Percentiles rank a stretch among this genome's conserved stretches.
phyloP scores from a whole-genome alignment of 2,329 filamentous ascomycete genomes.

The Ceratocystis lukuohia region DNA sequence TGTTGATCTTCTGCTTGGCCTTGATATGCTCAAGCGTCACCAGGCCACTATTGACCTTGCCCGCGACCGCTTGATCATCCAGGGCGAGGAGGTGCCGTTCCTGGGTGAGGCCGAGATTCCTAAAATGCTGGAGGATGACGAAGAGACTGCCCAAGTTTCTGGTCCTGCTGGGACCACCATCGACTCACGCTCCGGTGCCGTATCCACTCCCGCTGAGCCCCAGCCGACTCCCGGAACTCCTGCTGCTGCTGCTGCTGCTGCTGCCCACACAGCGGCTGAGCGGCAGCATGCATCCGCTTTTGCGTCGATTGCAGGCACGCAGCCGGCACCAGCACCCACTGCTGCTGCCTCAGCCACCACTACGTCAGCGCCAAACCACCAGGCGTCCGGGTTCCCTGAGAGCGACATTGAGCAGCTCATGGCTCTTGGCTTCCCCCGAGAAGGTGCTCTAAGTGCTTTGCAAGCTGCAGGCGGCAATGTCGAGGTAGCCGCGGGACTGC shows the following conservation, averaged over 20 bases:
- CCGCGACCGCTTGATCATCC: slow-evolving; percentile 74
- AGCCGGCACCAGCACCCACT: slow-evolving; percentile 22
- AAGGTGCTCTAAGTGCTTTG: slow-evolving; percentile 66
- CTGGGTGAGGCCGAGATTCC: slow-evolving; percentile 88
- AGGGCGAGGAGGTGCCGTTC: slow-evolving; percentile 78
- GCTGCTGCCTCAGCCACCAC: slow-evolving; percentile 15
- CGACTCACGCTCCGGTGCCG: slow-evolving; percentile 67
- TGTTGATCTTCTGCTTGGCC: slow-evolving; percentile 79
- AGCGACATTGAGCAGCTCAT: slow-evolving; percentile 64
- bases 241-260: background rate
- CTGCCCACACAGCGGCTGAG: slow-evolving; percentile 5
- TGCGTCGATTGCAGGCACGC: slow-evolving; percentile 16
- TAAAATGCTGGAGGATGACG: slow-evolving; percentile 60
- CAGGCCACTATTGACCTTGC: slow-evolving; percentile 83
- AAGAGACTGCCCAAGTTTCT: slow-evolving; percentile 63
- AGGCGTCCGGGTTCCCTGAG: slow-evolving; percentile 35
- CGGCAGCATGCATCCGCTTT: slow-evolving; percentile 21
- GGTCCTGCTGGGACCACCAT: slow-evolving; percentile 84
- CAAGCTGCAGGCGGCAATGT: slow-evolving; percentile 75
- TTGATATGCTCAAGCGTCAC: slow-evolving; percentile 95
- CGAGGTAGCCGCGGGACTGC: slow-evolving; percentile 71
- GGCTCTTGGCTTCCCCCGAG: slow-evolving; percentile 61
- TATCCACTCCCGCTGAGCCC: slow-evolving; percentile 29
- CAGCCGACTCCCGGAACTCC: slow-evolving; percentile 22
- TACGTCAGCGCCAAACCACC: slow-evolving; percentile 22